Evolutionary conservation across 2,329 filamentous ascomycete species (phyloP).

Genomic region (Sclerotinia trifoliorum): DNA sequence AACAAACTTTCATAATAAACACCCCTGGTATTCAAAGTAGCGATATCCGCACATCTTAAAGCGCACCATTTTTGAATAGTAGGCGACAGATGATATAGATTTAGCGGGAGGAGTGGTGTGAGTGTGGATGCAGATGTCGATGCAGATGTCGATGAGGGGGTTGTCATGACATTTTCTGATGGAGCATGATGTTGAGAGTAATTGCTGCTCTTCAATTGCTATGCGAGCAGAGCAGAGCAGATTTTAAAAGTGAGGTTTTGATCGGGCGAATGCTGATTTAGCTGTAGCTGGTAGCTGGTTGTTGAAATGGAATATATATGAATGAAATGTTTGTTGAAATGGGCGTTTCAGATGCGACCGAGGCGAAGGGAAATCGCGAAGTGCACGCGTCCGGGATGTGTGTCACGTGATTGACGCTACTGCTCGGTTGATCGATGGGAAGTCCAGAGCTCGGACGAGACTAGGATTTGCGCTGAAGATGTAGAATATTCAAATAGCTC

Average conservation of each 20-base stretch:
- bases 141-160: conserved; percentile 22
- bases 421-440: not conserved
- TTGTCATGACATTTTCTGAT: conserved; percentile 51
- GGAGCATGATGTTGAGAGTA: not conserved
- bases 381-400: not conserved
- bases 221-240: not conserved
- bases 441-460: not conserved
- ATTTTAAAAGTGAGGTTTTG: not conserved
- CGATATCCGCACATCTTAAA: conserved; percentile 52
- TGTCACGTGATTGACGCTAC: not conserved
- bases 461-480: not conserved
- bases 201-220: not conserved
- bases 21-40: conserved; percentile 47
- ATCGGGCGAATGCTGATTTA: not conserved
- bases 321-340: not conserved
- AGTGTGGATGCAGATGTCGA: conserved; percentile 34
- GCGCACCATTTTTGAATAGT: conserved; percentile 61
- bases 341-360: not conserved
- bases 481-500: not conserved
- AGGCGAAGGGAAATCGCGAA: conserved; percentile 14
- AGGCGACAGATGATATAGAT: conserved; percentile 62
- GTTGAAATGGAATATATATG: not conserved
- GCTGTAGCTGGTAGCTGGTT: no score
- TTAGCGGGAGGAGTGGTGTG: conserved; percentile 51
- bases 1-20: conserved; percentile 53